phyloP scores from a whole-genome alignment of 345 rosid genomes.

The Jatropha curcas region DNA sequence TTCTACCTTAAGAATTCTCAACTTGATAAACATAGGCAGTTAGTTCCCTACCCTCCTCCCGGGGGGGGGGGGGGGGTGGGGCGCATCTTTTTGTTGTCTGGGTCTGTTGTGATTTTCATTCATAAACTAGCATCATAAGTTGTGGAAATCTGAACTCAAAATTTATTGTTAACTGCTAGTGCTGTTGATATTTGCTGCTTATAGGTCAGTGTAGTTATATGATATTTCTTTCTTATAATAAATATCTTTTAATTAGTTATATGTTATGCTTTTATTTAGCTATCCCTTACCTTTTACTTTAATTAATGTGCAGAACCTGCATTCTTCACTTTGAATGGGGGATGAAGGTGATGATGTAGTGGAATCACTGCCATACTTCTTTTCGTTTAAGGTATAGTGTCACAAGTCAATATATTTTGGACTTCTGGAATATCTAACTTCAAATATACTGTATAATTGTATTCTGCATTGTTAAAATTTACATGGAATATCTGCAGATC shows the following conservation, averaged over 20 bases:
- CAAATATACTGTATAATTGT: neutral
- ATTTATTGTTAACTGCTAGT: conserved; percentile 5
- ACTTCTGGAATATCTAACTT: neutral
- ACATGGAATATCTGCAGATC: neutral
- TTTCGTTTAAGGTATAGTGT: conserved; percentile 51
- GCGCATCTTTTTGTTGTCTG: too few relatives aligned
- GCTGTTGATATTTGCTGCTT: neutral
- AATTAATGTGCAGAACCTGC: conserved; percentile 25
- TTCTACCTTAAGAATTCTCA: too few relatives aligned
- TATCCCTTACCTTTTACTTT: neutral
- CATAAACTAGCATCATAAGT: neutral
- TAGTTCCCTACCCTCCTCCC: too few relatives aligned
- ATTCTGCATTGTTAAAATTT: neutral
- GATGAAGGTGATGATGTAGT: conserved; percentile 42
- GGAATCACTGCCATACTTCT: conserved; percentile 36
- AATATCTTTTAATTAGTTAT: neutral
- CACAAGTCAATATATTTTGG: neutral
- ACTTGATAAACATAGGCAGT: neutral
- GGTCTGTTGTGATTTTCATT: neutral
- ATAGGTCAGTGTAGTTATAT: neutral
- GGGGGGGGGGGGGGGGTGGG: too few relatives aligned
- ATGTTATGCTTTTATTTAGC: neutral
- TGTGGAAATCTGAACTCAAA: neutral
- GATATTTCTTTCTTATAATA: conserved; percentile 11
- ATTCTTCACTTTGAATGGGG: conserved; percentile 47